Percentiles rank a stretch among this genome's conserved stretches.
Conservation (phyloP, 345 rosid species). For the Syzygium oleosum region DNA sequence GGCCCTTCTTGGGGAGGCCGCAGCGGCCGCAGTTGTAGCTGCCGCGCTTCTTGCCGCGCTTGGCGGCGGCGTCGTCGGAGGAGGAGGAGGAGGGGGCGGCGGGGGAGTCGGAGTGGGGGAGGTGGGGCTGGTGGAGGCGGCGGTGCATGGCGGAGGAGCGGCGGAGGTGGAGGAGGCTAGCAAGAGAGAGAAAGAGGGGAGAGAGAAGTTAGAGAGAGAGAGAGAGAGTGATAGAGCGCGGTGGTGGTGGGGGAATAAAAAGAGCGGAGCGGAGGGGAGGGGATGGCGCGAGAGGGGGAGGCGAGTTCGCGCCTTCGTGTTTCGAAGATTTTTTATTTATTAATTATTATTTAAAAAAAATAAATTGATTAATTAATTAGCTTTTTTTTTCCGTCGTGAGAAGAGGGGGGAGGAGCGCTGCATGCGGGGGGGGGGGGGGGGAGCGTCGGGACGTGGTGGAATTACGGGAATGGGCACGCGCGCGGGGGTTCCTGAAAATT, state of each 20-base stretch:
- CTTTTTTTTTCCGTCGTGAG: neutral
- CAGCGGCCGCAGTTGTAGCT: conserved; percentile 96
- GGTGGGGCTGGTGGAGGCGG: conserved; percentile 20
- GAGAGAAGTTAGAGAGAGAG: neutral
- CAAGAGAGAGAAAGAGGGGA: conserved; percentile 1
- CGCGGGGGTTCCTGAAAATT: neutral
- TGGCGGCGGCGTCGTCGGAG: conserved; percentile 28
- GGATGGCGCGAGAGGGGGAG: conserved; percentile 18
- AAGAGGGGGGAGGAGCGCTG: neutral
- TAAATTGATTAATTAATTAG: neutral
- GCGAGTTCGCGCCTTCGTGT: conserved; percentile 63
- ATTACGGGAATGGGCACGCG: conserved; percentile 2
- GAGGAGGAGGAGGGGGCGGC: conserved; percentile 27
- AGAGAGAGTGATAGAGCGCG: neutral
- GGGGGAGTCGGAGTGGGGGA: conserved; percentile 20
- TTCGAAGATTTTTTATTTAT: neutral
- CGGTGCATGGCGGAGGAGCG: conserved; percentile 19
- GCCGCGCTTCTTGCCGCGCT: conserved; percentile 56
- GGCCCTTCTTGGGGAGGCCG: conserved; percentile 96
- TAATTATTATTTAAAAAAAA: no score
- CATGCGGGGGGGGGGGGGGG: neutral
- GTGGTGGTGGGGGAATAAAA: conserved; percentile 1
- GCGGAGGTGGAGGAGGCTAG: neutral
- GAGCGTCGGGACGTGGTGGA: neutral
- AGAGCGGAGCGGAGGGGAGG: neutral